phyloP scores from a whole-genome alignment of 306 rosid genomes.

The Cucumis hystrix region DNA sequence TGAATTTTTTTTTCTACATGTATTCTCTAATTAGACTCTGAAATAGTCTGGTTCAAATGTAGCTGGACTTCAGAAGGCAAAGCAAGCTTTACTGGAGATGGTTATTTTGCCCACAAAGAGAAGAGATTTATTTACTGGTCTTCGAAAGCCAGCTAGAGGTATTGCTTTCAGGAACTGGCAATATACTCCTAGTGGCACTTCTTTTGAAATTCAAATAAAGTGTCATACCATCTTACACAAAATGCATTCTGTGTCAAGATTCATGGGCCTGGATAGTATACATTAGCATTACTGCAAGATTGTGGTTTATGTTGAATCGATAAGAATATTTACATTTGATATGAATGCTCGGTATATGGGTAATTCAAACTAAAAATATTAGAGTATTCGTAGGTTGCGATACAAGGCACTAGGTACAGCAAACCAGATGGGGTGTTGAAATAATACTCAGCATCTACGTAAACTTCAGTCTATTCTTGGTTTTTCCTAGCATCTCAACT shows the following conservation, averaged over 20 bases:
- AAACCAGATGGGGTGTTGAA: neutral
- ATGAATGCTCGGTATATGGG: neutral
- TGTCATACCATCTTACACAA: neutral
- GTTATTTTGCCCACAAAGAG: constrained; percentile 94
- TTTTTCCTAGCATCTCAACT: neutral
- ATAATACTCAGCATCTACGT: neutral
- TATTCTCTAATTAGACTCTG: constrained; percentile 9
- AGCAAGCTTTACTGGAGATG: constrained; percentile 94
- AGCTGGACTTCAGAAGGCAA: constrained; percentile 98
- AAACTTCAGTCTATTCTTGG: neutral
- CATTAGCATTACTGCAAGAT: neutral
- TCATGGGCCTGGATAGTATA: neutral
- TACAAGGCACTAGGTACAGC: neutral
- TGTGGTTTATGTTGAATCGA: neutral
- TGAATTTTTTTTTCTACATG: neutral
- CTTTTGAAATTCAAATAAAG: neutral
- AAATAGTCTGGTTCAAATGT: constrained; percentile 22
- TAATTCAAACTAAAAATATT: neutral
- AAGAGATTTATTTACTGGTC: constrained; percentile 92
- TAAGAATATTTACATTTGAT: neutral
- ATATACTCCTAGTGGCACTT: neutral
- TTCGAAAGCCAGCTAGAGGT: constrained; percentile 94
- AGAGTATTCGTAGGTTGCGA: neutral
- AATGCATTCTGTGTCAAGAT: neutral
- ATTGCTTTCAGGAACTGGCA: constrained; percentile 11